Evolutionary conservation across 1,284 basidiomycete genomes (phyloP).

Genomic region (Cryptococcus sp.): DNA sequence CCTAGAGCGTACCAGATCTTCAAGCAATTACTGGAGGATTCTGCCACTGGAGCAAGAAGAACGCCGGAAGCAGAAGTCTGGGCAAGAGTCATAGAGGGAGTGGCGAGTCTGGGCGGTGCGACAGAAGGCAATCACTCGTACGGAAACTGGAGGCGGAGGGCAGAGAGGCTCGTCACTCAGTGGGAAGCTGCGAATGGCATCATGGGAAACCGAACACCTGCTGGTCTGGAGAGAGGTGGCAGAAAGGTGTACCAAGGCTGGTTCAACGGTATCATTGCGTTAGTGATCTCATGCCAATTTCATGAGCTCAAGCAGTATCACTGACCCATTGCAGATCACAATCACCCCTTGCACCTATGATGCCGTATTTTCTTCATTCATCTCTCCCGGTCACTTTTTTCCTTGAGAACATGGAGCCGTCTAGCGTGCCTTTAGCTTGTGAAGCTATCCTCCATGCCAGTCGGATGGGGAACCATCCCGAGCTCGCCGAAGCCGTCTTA

Average conservation of each 20-base stretch:
- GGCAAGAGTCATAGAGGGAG: slow-evolving; percentile 46
- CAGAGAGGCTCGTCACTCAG: slow-evolving; percentile 25
- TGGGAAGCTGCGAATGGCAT: slow-evolving; percentile 38
- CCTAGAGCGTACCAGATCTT: slow-evolving; percentile 52
- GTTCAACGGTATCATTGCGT: slow-evolving; percentile 44
- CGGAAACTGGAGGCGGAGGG: slow-evolving; percentile 28
- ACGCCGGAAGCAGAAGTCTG: slow-evolving; percentile 46
- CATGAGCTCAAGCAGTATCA: background rate
- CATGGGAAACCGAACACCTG: slow-evolving; percentile 10
- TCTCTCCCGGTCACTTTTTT: slow-evolving; percentile 23
- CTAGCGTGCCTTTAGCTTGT: slow-evolving; percentile 33
- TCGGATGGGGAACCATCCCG: slow-evolving; percentile 11
- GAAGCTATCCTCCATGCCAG: slow-evolving; percentile 33
- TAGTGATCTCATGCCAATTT: slow-evolving; percentile 20
- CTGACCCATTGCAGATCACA: slow-evolving; percentile 26
- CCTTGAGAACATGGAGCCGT: slow-evolving; percentile 28
- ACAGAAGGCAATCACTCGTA: slow-evolving; percentile 6
- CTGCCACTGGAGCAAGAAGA: slow-evolving; percentile 17
- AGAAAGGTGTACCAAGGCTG: slow-evolving; percentile 50
- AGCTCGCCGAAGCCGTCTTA: slow-evolving; percentile 26
- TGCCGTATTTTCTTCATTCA: slow-evolving; percentile 34
- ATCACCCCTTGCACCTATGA: slow-evolving; percentile 29
- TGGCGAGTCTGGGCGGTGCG: slow-evolving; percentile 28
- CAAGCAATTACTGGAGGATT: slow-evolving; percentile 38
- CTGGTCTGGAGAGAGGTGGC: slow-evolving; percentile 33